Conservation (phyloP, 108 stramenopile genomes). For the Nitzschia sp. region DNA sequence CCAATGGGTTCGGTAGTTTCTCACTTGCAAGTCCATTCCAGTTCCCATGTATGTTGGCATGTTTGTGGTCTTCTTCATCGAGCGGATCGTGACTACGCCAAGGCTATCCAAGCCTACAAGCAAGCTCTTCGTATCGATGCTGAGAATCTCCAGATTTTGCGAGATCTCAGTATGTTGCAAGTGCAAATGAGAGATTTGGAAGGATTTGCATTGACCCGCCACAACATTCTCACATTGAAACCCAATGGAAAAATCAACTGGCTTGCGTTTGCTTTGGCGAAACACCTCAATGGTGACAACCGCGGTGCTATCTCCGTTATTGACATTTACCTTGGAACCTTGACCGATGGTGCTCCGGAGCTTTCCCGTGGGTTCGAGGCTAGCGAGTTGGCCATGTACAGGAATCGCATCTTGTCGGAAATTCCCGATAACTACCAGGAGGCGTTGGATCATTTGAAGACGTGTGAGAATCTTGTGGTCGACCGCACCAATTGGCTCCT, state of each 20-base stretch:
- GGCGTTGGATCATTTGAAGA: conserved; percentile 81
- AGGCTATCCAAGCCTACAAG: conserved; percentile 98
- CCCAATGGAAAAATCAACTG: conserved; percentile 90
- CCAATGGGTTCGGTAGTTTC: background rate
- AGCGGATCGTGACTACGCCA: conserved; percentile 91
- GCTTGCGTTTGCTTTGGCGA: conserved; percentile 91
- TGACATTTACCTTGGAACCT: conserved; percentile 81
- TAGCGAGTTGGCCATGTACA: conserved; percentile 90
- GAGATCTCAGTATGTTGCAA: conserved; percentile 89
- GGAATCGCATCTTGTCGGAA: conserved; percentile 81
- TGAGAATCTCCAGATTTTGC: conserved; percentile 91
- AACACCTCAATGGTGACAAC: conserved; percentile 81
- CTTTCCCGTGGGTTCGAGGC: conserved; percentile 80
- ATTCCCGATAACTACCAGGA: conserved; percentile 69
- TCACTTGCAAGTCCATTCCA: conserved; percentile 16
- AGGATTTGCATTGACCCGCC: conserved; percentile 90
- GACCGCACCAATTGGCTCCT: conserved; percentile 71
- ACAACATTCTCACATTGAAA: conserved; percentile 76
- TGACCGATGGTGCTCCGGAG: conserved; percentile 64
- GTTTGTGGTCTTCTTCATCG: conserved; percentile 96
- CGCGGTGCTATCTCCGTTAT: conserved; percentile 83
- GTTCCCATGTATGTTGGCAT: conserved; percentile 99
- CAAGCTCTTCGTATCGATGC: conserved; percentile 92
- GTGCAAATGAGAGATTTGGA: conserved; percentile 89
- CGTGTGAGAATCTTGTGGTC: conserved; percentile 58